Evolutionary conservation across 2,329 filamentous ascomycete genomes (phyloP).

Genomic region (Hymenoscyphus fructigenus): DNA sequence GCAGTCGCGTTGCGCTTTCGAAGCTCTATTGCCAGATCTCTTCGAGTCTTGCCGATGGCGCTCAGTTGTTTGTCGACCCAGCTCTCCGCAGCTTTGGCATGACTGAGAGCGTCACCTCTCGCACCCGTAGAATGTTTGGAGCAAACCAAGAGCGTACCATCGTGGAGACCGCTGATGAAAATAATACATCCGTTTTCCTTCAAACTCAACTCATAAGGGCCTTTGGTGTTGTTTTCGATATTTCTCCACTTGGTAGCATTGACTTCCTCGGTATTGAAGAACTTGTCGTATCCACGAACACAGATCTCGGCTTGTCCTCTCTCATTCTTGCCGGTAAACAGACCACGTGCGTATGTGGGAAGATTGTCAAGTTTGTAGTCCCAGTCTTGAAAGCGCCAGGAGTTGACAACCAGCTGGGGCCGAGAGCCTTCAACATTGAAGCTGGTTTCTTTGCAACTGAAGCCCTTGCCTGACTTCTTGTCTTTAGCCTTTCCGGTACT

Average conservation of each 20-base stretch:
- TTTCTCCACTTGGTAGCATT: conserved; percentile 77
- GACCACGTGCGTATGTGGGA: conserved; percentile 87
- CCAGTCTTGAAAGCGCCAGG: conserved; percentile 92
- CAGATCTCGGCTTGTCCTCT: conserved; percentile 73
- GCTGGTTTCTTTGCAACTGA: conserved; percentile 77
- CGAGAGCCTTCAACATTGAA: conserved; percentile 66
- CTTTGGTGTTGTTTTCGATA: conserved; percentile 72
- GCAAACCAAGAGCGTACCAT: conserved; percentile 89
- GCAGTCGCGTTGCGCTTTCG: conserved; percentile 84
- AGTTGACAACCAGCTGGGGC: conserved; percentile 70
- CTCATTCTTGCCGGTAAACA: conserved; percentile 79
- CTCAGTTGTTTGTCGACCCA: conserved; percentile 80
- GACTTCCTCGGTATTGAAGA: conserved; percentile 92
- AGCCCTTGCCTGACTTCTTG: conserved; percentile 52
- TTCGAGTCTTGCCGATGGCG: conserved; percentile 72
- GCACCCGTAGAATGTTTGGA: conserved; percentile 96
- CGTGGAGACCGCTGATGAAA: conserved; percentile 88
- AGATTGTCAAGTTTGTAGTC: conserved; percentile 88
- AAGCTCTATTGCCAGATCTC: conserved; percentile 75
- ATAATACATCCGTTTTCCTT: conserved; percentile 99
- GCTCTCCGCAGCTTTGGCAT: conserved; percentile 78
- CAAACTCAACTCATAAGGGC: conserved; percentile 91
- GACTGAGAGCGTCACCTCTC: conserved; percentile 68
- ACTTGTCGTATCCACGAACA: conserved; percentile 94
- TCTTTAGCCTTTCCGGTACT: conserved; percentile 64